These are phyloP conservation scores for Chrysoporthe cubensis DNA, from an alignment of 2,329 filamentous ascomycete species.

Conservation along the genomic window DNA sequence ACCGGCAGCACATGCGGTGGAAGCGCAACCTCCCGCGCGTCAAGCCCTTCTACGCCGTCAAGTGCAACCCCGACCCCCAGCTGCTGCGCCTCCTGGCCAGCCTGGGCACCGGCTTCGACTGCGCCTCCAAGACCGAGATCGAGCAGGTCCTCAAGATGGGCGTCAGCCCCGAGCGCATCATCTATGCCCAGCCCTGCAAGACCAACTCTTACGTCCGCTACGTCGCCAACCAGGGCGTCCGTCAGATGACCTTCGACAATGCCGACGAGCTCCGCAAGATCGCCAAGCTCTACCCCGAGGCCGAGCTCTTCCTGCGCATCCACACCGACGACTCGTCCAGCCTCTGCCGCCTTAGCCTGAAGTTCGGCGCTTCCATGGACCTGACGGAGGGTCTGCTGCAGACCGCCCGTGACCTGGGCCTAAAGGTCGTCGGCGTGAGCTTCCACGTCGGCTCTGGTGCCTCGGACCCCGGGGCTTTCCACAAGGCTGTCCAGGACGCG, in stretches of 20 bases:
- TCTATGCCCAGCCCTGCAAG: conserved; percentile 99
- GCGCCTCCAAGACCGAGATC: conserved; percentile 96
- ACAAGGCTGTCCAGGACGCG: conserved; percentile 89
- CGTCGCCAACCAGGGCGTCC: conserved; percentile 81
- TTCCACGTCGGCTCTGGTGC: conserved; percentile 98
- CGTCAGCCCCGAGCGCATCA: conserved; percentile 86
- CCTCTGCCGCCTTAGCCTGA: conserved; percentile 92
- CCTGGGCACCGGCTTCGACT: conserved; percentile 95
- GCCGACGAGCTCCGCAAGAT: conserved; percentile 98
- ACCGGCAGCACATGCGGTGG: conserved; percentile 98
- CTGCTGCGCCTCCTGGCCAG: conserved; percentile 85
- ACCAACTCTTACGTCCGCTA: conserved; percentile 97
- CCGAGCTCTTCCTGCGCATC: conserved; percentile 92
- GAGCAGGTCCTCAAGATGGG: conserved; percentile 86
- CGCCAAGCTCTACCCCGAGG: conserved; percentile 85
- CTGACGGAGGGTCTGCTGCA: conserved; percentile 76
- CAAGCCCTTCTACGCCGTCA: conserved; percentile 98
- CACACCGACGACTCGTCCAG: conserved; percentile 94
- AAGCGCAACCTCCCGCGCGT: conserved; percentile 91
- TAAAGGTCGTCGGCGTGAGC: conserved; percentile 93
- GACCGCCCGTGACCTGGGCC: conserved; percentile 77
- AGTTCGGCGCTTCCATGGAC: conserved; percentile 92
- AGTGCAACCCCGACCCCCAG: conserved; percentile 95
- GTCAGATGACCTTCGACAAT: conserved; percentile 99
- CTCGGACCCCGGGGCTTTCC: conserved; percentile 88